Evolutionary conservation across 805 yeast genomes (phyloP).

Genomic region (Ogataea sp.): DNA sequence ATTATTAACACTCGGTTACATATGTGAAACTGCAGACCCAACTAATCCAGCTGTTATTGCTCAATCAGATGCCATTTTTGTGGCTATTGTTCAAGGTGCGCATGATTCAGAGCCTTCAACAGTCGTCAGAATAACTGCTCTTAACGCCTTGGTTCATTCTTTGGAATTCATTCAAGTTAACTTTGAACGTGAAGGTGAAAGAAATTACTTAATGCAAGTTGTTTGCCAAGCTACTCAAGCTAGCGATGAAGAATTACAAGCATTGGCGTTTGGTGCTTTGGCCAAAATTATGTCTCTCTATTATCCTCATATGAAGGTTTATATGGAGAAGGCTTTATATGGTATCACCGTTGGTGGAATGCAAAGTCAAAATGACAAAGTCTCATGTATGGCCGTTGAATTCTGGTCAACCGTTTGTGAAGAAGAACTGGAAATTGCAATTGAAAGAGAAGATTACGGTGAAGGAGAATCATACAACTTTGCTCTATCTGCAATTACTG

Average conservation of each 20-base stretch:
- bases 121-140: constrained; percentile 78
- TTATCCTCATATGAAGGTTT: constrained; percentile 83
- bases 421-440: constrained; percentile 78
- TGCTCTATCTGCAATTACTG: constrained; percentile 75
- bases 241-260: constrained; percentile 70
- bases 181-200: constrained; percentile 89
- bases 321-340: constrained; percentile 95
- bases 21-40: constrained; percentile 92
- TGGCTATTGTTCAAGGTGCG: constrained; percentile 96
- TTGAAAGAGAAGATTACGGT: constrained; percentile 56
- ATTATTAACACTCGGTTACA: constrained; percentile 84
- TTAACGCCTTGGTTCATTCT: constrained; percentile 86
- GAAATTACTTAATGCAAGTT: constrained; percentile 96
- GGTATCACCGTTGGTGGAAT: constrained; percentile 87
- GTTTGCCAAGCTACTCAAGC: constrained; percentile 99
- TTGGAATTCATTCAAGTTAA: constrained; percentile 82
- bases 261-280: constrained; percentile 92
- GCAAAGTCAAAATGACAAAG: constrained; percentile 76
- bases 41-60: constrained; percentile 64
- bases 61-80: constrained; percentile 86
- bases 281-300: constrained; percentile 87
- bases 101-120: constrained; percentile 70
- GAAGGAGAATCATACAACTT: constrained; percentile 59
- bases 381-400: constrained; percentile 97
- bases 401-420: constrained; percentile 99